Evolutionary conservation across 306 rosid species (phyloP).

Genomic region (Senna tora): DNA sequence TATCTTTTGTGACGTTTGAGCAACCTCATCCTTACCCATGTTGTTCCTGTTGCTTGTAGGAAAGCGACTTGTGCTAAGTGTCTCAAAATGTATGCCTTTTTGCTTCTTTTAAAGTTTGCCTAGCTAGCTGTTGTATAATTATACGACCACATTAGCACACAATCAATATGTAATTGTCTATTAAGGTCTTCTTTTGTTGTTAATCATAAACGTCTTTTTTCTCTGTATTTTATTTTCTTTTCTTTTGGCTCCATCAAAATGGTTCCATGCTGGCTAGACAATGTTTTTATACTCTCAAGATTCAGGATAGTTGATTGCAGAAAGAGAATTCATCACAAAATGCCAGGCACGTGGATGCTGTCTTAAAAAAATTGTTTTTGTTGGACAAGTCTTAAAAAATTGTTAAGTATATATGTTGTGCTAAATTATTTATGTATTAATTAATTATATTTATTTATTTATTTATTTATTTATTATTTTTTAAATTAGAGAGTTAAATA

Average conservation of each 20-base stretch:
- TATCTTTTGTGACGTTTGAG: background rate
- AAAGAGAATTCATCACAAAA: slow-evolving; percentile 1
- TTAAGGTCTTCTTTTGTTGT: background rate
- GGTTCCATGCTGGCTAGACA: slow-evolving; percentile 23
- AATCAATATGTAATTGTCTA: background rate
- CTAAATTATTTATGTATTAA: no score
- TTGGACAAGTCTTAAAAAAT: no score
- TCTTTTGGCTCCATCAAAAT: slow-evolving; percentile 1
- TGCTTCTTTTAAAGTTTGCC: background rate
- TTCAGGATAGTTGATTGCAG: background rate
- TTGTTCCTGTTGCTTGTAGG: background rate
- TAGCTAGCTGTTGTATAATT: background rate
- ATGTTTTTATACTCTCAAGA: background rate
- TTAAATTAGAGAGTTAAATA: no score
- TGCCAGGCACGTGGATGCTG: slow-evolving; percentile 22
- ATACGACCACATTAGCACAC: background rate
- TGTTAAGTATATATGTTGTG: no score
- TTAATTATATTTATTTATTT: no score
- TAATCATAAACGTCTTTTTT: background rate
- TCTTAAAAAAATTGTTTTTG: no score
- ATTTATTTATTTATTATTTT: no score
- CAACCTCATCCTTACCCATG: background rate
- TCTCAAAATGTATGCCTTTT: background rate
- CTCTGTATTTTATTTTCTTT: background rate
- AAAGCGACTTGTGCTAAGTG: background rate